Evolutionary conservation across 1,284 basidiomycete species (phyloP).

Genomic region (Tausonia pullulans): DNA sequence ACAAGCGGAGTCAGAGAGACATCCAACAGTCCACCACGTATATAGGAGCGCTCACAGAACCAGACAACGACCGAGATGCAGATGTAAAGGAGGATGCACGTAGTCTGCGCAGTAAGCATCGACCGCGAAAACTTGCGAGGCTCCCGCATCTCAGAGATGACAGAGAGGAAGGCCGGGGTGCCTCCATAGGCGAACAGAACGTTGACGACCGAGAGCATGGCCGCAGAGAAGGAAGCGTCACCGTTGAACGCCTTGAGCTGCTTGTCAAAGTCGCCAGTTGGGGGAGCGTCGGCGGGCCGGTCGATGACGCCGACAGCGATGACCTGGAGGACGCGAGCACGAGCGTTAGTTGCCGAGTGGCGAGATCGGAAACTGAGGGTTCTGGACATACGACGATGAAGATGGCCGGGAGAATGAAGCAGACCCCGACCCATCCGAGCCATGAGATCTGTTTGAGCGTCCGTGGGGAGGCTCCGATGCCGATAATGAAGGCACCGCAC

Average conservation of each 20-base stretch:
- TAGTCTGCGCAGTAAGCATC: constrained; percentile 16
- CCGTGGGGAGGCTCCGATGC: neutral
- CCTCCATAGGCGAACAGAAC: constrained; percentile 20
- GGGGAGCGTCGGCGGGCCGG: constrained; percentile 23
- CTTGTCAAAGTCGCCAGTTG: constrained; percentile 17
- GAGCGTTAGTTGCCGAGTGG: constrained; percentile 21
- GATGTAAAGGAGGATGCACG: constrained; percentile 18
- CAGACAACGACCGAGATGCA: neutral
- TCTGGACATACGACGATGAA: constrained; percentile 33
- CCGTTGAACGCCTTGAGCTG: constrained; percentile 19
- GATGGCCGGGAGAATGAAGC: constrained; percentile 16
- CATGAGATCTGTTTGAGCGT: constrained; percentile 27
- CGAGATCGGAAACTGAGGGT: constrained; percentile 30
- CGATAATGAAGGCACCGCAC: constrained; percentile 18
- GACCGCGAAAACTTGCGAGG: constrained; percentile 24
- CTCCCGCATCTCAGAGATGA: constrained; percentile 34
- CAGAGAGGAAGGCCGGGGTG: constrained; percentile 26
- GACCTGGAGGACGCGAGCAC: constrained; percentile 23
- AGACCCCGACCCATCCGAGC: constrained; percentile 32
- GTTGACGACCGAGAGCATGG: constrained; percentile 27
- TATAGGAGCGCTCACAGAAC: neutral
- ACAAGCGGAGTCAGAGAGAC: neutral
- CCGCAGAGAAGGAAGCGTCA: constrained; percentile 24
- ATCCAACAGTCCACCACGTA: neutral
- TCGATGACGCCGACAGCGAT: constrained; percentile 28